Base-by-base conservation (phyloP, 2,329 filamentous ascomycete genomes). In the Pseudogymnoascus sp. region DNA sequence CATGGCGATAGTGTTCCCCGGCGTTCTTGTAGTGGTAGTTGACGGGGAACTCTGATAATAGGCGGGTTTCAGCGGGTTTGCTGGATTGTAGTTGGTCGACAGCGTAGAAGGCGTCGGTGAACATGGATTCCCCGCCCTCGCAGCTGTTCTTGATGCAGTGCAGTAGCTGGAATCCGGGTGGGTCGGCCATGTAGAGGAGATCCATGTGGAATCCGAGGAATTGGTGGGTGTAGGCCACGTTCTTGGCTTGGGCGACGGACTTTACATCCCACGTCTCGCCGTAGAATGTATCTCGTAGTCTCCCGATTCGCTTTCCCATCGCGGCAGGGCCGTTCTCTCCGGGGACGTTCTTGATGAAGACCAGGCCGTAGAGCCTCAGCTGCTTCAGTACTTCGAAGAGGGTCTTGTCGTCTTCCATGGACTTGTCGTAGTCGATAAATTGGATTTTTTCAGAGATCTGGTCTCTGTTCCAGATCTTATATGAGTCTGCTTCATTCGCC, bases 191-290 rank as follows among this genome's bases (percentile, higher is more conserved):
- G 76, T 97, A 97, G 63, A 97, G 81, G 42, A 97, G 82, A 73
- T 97, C 95, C 84, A 96, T 95, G 77, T 99, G 95, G 59, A 97
- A 86, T 14, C 90, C 90, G 1, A 97, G 85, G 71, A 87, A 87
- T 59, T 87, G 82, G 71, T 83, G 87, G 0, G 93, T 97, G 76
- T 97, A 92, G 8, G 95, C 93, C 3, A 97, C 90, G 73, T 97
- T 97, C 72, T 93, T 92, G 24, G 93, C 91, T 63, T 90, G 75
- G 1, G 89, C 87, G 62, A 96, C 88, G 3, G 87, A 91, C 62
- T 86, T 84, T 11, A 97, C 93, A 74, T 97, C 89, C 86, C 93
- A 97, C 0, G 91, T 96, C 68, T 82, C 80, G 44, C 95, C 95
- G 74, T 97, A 97, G 72, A 97, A 95, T 6, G 93, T 95, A 69